Percentiles rank a stretch among this genome's conserved stretches.
Evolutionary conservation across 2,329 filamentous ascomycete genomes (phyloP).

Genomic region (Diplocarpon rosae): DNA sequence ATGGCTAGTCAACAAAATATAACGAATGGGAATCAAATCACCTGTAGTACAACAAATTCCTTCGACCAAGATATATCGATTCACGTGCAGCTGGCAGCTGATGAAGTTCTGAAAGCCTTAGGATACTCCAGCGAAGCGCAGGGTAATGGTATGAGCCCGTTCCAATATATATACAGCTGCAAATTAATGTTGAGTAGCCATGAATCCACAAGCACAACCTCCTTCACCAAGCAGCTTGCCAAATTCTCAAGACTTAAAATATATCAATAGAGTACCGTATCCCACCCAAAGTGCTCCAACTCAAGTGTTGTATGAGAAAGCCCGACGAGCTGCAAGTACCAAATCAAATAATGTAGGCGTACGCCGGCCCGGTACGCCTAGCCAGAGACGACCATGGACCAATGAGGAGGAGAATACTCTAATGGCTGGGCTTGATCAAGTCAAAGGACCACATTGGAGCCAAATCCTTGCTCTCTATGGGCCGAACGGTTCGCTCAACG

Average conservation of each 20-base stretch:
- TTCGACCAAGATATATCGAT: conserved; percentile 5
- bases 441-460: conserved; percentile 87
- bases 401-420: conserved; percentile 82
- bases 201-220: neutral
- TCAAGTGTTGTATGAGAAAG: conserved; percentile 45
- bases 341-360: conserved; percentile 40
- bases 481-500: conserved; percentile 64
- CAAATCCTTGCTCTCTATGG: conserved; percentile 82
- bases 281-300: conserved; percentile 33
- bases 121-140: neutral
- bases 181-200: neutral
- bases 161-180: too few species aligned
- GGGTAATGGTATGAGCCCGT: neutral
- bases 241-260: neutral
- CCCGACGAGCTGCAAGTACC: conserved; percentile 42
- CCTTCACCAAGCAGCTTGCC: neutral
- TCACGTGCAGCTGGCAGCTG: conserved; percentile 2
- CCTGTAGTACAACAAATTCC: neutral
- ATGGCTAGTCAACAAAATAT: neutral
- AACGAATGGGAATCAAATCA: neutral
- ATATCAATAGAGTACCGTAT: neutral
- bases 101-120: conserved; percentile 1
- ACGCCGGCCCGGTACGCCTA: conserved; percentile 40
- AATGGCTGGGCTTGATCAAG: conserved; percentile 77
- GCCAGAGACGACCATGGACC: conserved; percentile 67